Conservation (phyloP, 2,329 filamentous ascomycete species). For the Ceratocystis albifundus region DNA sequence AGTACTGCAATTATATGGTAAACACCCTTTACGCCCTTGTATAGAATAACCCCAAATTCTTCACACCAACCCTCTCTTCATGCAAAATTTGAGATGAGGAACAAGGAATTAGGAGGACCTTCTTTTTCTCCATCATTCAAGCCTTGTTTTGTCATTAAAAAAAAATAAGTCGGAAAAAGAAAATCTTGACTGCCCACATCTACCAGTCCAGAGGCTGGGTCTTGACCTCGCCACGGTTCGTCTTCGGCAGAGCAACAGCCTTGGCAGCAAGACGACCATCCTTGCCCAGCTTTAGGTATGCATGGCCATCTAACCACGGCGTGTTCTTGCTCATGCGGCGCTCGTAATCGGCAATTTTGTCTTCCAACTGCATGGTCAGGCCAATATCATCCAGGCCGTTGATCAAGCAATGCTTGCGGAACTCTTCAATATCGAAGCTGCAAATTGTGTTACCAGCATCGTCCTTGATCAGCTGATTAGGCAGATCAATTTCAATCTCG, state of each 20-base stretch:
- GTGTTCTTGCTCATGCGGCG: slow-evolving; percentile 61
- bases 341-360: slow-evolving; percentile 80
- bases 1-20: not conserved
- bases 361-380: slow-evolving; percentile 80
- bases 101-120: too few species aligned
- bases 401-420: slow-evolving; percentile 84
- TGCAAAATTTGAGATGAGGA: too few species aligned
- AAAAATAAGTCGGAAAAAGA: not conserved
- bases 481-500: slow-evolving; percentile 82
- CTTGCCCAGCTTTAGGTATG: slow-evolving; percentile 56
- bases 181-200: slow-evolving; percentile 21
- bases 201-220: slow-evolving; percentile 86
- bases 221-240: slow-evolving; percentile 74
- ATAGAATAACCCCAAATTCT: slow-evolving; percentile 21
- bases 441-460: slow-evolving; percentile 61
- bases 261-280: slow-evolving; percentile 46
- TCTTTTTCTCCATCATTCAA: not conserved
- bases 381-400: slow-evolving; percentile 95
- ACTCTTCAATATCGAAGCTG: slow-evolving; percentile 78
- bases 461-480: slow-evolving; percentile 71
- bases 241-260: slow-evolving; percentile 65
- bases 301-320: slow-evolving; percentile 82
- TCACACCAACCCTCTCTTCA: not conserved
- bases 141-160: not conserved
- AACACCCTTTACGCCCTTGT: not conserved